A percentile compares a stretch with the other conserved stretches of the same genome.
These are phyloP conservation scores for Vitis rotundifolia DNA, from an alignment of 164 flowering plant genomes.

Conservation along the genomic window DNA sequence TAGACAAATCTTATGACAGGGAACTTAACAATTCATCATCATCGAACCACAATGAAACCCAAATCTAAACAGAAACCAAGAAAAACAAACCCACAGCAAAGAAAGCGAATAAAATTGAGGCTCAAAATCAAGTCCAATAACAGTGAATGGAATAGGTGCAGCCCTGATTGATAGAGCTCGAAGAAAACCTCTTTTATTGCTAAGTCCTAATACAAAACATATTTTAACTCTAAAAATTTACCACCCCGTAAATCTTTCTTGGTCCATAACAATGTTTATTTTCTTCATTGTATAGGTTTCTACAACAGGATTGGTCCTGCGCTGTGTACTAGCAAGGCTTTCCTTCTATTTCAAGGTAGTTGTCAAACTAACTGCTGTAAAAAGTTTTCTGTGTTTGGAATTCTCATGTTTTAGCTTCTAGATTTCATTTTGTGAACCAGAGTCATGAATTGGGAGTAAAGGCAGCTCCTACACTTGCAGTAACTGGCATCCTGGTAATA, in stretches of 20 bases:
- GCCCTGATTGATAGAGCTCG: conserved; percentile 71
- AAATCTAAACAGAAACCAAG: neutral
- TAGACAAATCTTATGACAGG: too few relatives aligned
- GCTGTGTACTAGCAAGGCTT: conserved; percentile 52
- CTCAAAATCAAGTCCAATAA: neutral
- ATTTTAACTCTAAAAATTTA: neutral
- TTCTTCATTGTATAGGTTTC: conserved; percentile 50
- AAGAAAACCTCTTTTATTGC: conserved; percentile 81
- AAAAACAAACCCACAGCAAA: neutral
- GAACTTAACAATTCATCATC: neutral
- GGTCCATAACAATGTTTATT: neutral
- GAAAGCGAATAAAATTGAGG: neutral
- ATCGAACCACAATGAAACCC: too few relatives aligned
- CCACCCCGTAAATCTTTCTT: neutral
- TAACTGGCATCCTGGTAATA: conserved; percentile 74
- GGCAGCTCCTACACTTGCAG: conserved; percentile 57
- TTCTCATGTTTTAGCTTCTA: neutral
- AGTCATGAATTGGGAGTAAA: conserved; percentile 35
- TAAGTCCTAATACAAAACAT: conserved; percentile 21
- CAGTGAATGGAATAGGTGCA: conserved; percentile 42
- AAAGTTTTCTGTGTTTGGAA: neutral
- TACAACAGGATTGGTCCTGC: conserved; percentile 59
- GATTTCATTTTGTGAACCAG: conserved; percentile 37
- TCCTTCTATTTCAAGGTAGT: conserved; percentile 78
- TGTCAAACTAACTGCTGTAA: conserved; percentile 4